phyloP scores from a whole-genome alignment of 805 yeast genomes.

The Kluyveromyces aestuarii region DNA sequence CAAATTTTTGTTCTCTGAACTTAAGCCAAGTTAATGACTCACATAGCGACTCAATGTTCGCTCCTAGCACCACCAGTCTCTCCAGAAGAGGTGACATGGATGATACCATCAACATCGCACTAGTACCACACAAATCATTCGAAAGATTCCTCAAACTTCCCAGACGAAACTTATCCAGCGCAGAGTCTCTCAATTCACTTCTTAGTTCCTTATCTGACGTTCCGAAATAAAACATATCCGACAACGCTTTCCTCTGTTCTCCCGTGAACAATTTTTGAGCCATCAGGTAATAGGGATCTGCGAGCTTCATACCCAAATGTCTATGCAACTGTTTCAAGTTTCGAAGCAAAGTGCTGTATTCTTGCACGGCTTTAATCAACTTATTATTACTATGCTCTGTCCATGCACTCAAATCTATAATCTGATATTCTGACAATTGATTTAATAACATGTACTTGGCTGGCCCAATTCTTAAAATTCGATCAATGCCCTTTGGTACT shows the following conservation, averaged over 20 bases:
- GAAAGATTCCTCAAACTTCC: background rate
- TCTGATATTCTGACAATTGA: background rate
- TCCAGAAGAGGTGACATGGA: constrained; percentile 1
- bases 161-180: background rate
- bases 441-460: background rate
- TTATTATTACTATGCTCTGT: background rate
- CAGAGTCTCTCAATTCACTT: background rate
- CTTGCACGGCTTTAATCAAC: constrained; percentile 1
- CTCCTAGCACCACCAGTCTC: background rate
- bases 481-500: background rate
- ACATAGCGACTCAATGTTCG: background rate
- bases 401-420: background rate
- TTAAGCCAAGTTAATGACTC: constrained; percentile 1
- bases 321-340: constrained; percentile 2
- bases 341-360: background rate
- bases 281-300: background rate
- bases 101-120: background rate
- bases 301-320: constrained; percentile 1
- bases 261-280: background rate
- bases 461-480: background rate
- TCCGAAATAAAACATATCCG: background rate
- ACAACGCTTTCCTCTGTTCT: background rate
- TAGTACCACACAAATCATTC: background rate
- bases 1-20: background rate
- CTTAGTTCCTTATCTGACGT: background rate